Evolutionary conservation across 345 rosid genomes (phyloP).

Genomic region (Citrus trifoliata): DNA sequence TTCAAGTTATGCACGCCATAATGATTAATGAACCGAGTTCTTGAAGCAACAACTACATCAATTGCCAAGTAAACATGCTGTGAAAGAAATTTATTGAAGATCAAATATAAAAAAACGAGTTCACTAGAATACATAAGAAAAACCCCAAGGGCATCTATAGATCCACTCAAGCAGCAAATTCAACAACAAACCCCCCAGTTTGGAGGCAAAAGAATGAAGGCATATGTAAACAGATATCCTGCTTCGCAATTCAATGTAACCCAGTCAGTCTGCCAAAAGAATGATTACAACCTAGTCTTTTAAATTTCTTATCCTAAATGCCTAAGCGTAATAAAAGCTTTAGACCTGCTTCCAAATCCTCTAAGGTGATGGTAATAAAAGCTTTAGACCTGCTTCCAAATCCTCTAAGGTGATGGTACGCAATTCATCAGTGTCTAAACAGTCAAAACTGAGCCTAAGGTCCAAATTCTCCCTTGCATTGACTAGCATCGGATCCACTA

Average conservation of each 20-base stretch:
- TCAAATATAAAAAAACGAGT: background rate
- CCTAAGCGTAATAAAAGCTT: constrained; percentile 41
- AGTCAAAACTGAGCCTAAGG: constrained; percentile 76
- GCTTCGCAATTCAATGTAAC: constrained; percentile 2
- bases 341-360: constrained; percentile 38
- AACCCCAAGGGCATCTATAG: constrained; percentile 1
- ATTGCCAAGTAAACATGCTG: background rate
- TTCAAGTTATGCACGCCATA: background rate
- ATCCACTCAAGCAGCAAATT: background rate
- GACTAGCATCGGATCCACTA: constrained; percentile 73
- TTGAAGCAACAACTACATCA: background rate
- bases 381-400: constrained; percentile 63
- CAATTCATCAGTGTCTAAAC: constrained; percentile 68
- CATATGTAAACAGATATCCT: background rate
- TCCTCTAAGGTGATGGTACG: constrained; percentile 69
- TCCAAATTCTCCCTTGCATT: constrained; percentile 94
- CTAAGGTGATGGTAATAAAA: constrained; percentile 44
- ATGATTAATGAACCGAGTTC: background rate
- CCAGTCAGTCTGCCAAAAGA: background rate
- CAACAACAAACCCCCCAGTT: background rate
- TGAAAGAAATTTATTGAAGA: constrained; percentile 4
- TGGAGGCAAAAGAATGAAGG: background rate
- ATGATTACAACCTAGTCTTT: background rate
- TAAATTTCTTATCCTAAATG: background rate
- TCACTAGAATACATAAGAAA: background rate